These are phyloP conservation scores for Leucoagaricus sp. DNA, from an alignment of 1,284 basidiomycete species.

Conservation along the genomic window DNA sequence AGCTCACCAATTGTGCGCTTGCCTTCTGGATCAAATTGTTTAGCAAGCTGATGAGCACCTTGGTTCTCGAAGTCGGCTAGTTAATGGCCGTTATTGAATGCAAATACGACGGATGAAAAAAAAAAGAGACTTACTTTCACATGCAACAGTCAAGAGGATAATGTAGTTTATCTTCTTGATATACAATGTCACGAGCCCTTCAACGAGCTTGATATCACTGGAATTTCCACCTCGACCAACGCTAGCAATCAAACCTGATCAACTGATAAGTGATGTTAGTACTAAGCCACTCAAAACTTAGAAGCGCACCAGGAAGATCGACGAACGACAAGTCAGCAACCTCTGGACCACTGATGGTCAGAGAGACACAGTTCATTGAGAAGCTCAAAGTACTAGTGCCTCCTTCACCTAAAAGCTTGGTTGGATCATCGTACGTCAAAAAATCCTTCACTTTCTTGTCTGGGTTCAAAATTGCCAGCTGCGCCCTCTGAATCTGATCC, in stretches of 20 bases:
- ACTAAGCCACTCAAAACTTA: background rate
- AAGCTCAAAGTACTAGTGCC: conserved; percentile 40
- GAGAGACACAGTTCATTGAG: conserved; percentile 59
- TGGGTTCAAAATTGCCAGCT: conserved; percentile 72
- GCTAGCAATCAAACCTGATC: conserved; percentile 64
- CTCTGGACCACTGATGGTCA: conserved; percentile 61
- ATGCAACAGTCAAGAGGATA: conserved; percentile 65
- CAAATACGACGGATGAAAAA: conserved; percentile 3
- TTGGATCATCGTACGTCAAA: conserved; percentile 38
- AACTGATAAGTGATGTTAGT: background rate
- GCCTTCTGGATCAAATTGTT: conserved; percentile 51
- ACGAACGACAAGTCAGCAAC: conserved; percentile 66
- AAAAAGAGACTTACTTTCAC: conserved; percentile 55
- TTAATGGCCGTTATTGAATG: background rate
- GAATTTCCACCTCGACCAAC: conserved; percentile 46
- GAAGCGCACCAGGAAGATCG: conserved; percentile 55
- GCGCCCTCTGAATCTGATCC: conserved; percentile 66
- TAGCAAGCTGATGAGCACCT: conserved; percentile 55
- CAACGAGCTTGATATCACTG: conserved; percentile 57
- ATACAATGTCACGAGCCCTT: conserved; percentile 51
- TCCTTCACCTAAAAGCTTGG: background rate
- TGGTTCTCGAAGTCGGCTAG: conserved; percentile 72
- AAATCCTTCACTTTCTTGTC: conserved; percentile 34
- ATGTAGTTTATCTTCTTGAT: conserved; percentile 60
- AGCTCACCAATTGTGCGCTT: conserved; percentile 62